These are phyloP conservation scores for Pisolithus sp. DNA, from an alignment of 768 basidiomycete genomes.

Conservation along the genomic window DNA sequence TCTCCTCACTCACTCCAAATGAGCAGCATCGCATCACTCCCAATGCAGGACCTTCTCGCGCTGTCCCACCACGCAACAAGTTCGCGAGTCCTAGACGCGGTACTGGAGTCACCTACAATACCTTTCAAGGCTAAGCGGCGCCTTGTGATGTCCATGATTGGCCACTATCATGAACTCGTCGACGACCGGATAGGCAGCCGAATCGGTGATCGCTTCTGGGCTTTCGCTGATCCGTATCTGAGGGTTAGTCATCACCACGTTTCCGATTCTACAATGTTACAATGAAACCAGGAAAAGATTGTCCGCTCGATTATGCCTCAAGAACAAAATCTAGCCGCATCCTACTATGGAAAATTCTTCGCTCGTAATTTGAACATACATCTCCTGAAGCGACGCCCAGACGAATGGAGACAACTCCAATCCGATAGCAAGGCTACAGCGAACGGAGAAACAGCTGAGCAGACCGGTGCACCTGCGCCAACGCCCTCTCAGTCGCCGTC, in stretches of 20 bases:
- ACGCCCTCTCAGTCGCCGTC: constrained; percentile 3
- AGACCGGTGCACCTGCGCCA: not conserved
- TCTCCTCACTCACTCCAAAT: constrained; percentile 5
- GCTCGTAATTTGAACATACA: constrained; percentile 71
- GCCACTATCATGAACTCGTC: constrained; percentile 71
- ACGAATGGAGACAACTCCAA: constrained; percentile 80
- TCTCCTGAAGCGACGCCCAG: constrained; percentile 69
- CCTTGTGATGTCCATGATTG: constrained; percentile 70
- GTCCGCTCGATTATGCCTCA: constrained; percentile 71
- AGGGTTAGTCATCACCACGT: constrained; percentile 46
- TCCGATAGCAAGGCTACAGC: constrained; percentile 33
- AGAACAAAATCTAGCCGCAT: constrained; percentile 65
- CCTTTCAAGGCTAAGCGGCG: constrained; percentile 58
- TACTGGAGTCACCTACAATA: constrained; percentile 65
- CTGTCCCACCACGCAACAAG: constrained; percentile 62
- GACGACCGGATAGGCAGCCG: constrained; percentile 89
- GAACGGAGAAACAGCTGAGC: constrained; percentile 5
- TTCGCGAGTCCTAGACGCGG: constrained; percentile 73
- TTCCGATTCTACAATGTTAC: constrained; percentile 1
- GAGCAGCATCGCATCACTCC: constrained; percentile 51
- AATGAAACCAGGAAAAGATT: constrained; percentile 71
- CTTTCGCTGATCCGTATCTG: constrained; percentile 84
- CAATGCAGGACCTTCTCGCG: constrained; percentile 51
- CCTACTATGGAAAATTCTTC: constrained; percentile 86
- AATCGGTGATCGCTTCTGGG: constrained; percentile 89